phyloP scores from a whole-genome alignment of 306 rosid species.

The Hylodesmum podocarpum region DNA sequence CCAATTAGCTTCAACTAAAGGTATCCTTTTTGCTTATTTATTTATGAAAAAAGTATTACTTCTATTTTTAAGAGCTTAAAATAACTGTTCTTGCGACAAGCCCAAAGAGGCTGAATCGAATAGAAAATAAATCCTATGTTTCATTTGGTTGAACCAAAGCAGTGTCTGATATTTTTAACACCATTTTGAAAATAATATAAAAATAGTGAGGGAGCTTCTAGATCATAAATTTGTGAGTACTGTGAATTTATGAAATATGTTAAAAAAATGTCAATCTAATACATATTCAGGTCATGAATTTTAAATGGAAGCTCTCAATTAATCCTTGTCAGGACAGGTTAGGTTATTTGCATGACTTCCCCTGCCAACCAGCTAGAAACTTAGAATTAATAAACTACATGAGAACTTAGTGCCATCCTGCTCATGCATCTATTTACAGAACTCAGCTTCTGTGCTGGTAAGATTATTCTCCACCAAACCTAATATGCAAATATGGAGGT shows the following conservation, averaged over 20 bases:
- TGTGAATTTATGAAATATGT: not conserved
- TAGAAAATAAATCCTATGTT: not conserved
- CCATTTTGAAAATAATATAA: not conserved
- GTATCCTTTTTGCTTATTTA: not conserved
- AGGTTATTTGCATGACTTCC: slow-evolving; percentile 10
- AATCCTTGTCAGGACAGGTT: not conserved
- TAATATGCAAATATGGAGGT: not conserved
- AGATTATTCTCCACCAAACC: not conserved
- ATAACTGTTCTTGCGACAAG: not conserved
- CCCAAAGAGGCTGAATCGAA: not conserved
- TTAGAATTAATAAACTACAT: not conserved
- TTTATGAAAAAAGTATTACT: not conserved
- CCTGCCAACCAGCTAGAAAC: not conserved
- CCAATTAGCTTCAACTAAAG: not conserved
- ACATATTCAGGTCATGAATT: not conserved
- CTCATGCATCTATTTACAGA: not conserved
- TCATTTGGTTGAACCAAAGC: not conserved
- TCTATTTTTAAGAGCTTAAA: not conserved
- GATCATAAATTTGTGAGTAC: not conserved
- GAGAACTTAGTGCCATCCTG: not conserved
- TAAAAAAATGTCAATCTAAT: not conserved
- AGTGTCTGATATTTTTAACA: not conserved
- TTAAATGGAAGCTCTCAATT: not conserved
- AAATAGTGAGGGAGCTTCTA: not conserved
- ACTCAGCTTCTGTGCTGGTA: not conserved